Conservation (phyloP, 2,329 filamentous ascomycete genomes). For the Thermothelomyces thermophilus region DNA sequence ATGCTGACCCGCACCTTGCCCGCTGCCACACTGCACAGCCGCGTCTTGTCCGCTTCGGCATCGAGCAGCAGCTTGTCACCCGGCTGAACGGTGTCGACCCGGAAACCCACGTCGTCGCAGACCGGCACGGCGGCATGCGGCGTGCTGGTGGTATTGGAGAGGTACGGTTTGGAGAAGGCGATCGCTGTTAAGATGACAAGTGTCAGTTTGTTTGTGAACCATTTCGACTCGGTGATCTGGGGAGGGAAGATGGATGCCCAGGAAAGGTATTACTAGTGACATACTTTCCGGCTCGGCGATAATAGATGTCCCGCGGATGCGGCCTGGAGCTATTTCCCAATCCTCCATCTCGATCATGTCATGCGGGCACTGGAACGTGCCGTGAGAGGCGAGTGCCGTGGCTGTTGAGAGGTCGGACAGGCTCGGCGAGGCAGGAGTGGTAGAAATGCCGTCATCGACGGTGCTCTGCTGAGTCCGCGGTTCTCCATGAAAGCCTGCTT, state of each 20-base stretch:
- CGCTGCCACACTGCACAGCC: slow-evolving; percentile 27
- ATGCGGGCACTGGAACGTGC: slow-evolving; percentile 11
- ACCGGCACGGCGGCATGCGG: slow-evolving; percentile 21
- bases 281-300: slow-evolving; percentile 19
- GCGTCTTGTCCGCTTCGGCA: slow-evolving; percentile 16
- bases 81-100: slow-evolving; percentile 26
- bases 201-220: neutral
- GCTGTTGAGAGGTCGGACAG: neutral
- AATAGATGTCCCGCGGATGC: slow-evolving; percentile 21
- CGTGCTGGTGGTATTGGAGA: slow-evolving; percentile 20
- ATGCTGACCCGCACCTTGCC: slow-evolving; percentile 29
- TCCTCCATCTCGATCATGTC: slow-evolving; percentile 31
- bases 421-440: no score
- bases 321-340: slow-evolving; percentile 33
- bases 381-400: slow-evolving; percentile 19
- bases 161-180: slow-evolving; percentile 32
- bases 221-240: neutral
- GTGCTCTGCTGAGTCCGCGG: neutral
- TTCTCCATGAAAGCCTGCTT: neutral
- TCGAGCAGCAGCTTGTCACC: slow-evolving; percentile 23
- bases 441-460: neutral
- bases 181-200: slow-evolving; percentile 24
- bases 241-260: neutral
- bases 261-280: neutral
- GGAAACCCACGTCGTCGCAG: slow-evolving; percentile 26